Conservation (phyloP, 805 yeast genomes). For the Cyberlindnera japonica region DNA sequence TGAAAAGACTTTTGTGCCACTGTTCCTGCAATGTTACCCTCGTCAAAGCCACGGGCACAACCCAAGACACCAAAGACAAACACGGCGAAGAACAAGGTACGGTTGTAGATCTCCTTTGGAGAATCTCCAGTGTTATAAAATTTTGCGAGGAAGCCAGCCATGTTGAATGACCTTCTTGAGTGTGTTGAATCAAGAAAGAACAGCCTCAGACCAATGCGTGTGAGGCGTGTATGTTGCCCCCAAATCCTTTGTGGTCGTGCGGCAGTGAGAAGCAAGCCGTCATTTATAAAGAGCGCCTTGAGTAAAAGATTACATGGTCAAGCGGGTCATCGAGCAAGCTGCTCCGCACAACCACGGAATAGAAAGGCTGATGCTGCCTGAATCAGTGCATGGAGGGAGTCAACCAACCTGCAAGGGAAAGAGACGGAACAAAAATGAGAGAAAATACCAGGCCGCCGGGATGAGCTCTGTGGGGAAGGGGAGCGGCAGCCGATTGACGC, state of each 20-base stretch:
- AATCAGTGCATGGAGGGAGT: not conserved
- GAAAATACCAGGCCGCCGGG: no score
- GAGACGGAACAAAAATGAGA: not conserved
- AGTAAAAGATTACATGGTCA: no score
- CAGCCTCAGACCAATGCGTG: no score
- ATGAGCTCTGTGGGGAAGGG: no score
- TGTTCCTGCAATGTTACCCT: constrained; percentile 47
- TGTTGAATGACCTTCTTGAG: not conserved
- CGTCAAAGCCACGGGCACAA: constrained; percentile 55
- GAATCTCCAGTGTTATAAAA: constrained; percentile 21
- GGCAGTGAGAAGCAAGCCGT: no score
- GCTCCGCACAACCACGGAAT: not conserved
- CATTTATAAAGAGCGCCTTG: no score
- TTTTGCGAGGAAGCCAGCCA: constrained; percentile 11
- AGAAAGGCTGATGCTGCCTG: not conserved
- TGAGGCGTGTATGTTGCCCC: no score
- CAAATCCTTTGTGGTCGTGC: no score
- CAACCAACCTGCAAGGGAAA: not conserved
- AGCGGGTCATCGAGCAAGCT: no score
- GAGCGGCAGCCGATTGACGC: no score
- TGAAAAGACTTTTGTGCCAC: constrained; percentile 42
- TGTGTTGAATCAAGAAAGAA: no score
- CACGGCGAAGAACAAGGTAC: constrained; percentile 41
- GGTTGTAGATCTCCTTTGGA: constrained; percentile 46
- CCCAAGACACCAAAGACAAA: constrained; percentile 53